Evolutionary conservation across 208 protist genomes (phyloP).

Genomic region (Acanthamoeba triangularis): DNA sequence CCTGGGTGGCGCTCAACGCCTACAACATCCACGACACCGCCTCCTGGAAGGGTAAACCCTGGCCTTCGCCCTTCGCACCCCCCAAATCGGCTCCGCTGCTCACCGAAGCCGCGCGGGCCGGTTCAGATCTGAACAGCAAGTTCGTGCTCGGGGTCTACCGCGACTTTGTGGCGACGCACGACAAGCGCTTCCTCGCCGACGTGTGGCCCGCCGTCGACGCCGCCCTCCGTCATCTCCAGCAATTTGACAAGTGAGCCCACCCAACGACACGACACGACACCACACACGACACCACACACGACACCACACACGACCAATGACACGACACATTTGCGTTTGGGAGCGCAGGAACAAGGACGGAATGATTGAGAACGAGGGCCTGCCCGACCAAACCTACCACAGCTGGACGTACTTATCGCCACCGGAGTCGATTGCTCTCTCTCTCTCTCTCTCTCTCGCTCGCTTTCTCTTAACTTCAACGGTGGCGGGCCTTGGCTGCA

Average conservation of each 20-base stretch:
- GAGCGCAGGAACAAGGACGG: constrained; percentile 87
- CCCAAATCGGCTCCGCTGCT: too few relatives aligned
- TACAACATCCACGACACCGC: constrained; percentile 91
- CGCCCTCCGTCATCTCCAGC: constrained; percentile 39
- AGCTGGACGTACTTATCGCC: constrained; percentile 80
- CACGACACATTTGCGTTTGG: too few relatives aligned
- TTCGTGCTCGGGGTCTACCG: constrained; percentile 90
- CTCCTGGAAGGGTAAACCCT: constrained; percentile 36
- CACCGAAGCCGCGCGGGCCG: constrained; percentile 26
- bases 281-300: not conserved
- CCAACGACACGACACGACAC: not conserved
- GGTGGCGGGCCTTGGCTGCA: not conserved
- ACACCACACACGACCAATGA: constrained; percentile 62
- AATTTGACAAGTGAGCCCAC: constrained; percentile 65
- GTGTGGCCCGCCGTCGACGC: constrained; percentile 79
- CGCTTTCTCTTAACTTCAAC: not conserved
- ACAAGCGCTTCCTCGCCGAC: constrained; percentile 83
- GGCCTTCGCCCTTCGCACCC: too few relatives aligned
- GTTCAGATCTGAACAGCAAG: constrained; percentile 90
- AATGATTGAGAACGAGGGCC: constrained; percentile 90
- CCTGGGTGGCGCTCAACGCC: constrained; percentile 86
- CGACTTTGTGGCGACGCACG: constrained; percentile 86
- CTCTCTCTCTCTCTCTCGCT: too few relatives aligned
- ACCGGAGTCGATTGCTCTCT: not conserved
- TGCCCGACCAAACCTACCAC: constrained; percentile 91